A percentile compares a stretch with the other conserved stretches of the same genome.
These are phyloP conservation scores for Rhizopus sp. DNA, from an alignment of 371 early-diverging fungal species.

Conservation along the genomic window DNA sequence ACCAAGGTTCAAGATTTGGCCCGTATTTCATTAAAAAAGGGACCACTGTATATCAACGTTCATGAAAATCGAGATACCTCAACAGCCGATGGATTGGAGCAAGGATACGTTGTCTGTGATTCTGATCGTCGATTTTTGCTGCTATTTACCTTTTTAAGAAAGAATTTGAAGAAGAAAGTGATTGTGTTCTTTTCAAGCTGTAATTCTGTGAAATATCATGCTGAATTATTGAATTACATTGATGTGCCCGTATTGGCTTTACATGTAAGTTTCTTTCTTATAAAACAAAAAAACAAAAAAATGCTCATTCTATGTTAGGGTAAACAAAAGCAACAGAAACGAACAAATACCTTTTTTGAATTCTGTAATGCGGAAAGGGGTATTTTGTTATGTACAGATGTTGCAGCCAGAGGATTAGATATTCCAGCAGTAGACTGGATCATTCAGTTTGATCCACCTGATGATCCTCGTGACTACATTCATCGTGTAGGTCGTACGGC, in stretches of 20 bases:
- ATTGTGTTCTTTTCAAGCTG: conserved; percentile 97
- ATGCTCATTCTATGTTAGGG: conserved; percentile 48
- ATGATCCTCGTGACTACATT: conserved; percentile 97
- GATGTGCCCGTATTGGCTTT: conserved; percentile 96
- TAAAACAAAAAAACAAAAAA: neutral
- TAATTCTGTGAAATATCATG: conserved; percentile 94
- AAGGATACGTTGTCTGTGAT: conserved; percentile 94
- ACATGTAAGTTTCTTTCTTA: conserved; percentile 43
- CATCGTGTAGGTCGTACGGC: conserved; percentile 99
- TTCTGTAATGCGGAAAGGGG: conserved; percentile 91
- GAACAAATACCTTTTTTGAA: conserved; percentile 96
- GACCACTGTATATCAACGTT: conserved; percentile 96
- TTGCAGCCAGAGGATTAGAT: conserved; percentile 98
- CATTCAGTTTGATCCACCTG: conserved; percentile 98
- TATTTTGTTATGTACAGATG: conserved; percentile 96
- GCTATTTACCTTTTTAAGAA: conserved; percentile 92
- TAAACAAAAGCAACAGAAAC: conserved; percentile 94
- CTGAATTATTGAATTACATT: conserved; percentile 95
- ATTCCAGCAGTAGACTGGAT: conserved; percentile 98
- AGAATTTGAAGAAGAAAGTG: conserved; percentile 93
- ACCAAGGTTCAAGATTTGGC: conserved; percentile 97
- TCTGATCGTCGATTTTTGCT: conserved; percentile 90
- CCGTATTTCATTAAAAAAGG: conserved; percentile 89
- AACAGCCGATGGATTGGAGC: conserved; percentile 94
- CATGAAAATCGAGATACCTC: conserved; percentile 89